Conservation (phyloP, 176 grass and related monocot species). For the Oryza longistaminata region DNA sequence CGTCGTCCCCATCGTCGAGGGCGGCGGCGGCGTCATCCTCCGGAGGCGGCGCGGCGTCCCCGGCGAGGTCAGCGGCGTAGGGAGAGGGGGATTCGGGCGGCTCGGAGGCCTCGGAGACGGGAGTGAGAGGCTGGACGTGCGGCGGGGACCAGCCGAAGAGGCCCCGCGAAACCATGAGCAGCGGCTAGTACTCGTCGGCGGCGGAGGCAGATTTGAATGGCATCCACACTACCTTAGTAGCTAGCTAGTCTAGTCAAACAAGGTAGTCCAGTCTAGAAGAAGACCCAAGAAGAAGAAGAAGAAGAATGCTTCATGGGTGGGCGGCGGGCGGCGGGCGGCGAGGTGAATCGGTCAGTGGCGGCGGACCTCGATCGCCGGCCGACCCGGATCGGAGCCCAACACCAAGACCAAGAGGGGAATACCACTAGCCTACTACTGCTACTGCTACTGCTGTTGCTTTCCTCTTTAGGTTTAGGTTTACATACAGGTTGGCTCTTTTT, state of each 20-base stretch:
- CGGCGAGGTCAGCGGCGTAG: conserved; percentile 61
- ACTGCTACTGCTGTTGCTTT: too few relatives aligned
- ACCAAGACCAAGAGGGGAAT: too few relatives aligned
- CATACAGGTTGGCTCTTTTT: too few relatives aligned
- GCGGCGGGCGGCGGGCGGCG: not conserved
- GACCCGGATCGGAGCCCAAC: not conserved
- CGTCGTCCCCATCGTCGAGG: conserved; percentile 61
- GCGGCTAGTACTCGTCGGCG: not conserved
- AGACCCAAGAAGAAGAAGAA: too few relatives aligned
- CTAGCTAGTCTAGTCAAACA: conserved; percentile 19
- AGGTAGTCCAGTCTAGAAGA: too few relatives aligned
- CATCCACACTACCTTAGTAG: not conserved
- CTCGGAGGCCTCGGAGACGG: conserved; percentile 93
- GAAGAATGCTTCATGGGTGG: too few relatives aligned
- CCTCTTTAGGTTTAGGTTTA: too few relatives aligned
- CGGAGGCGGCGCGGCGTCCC: conserved; percentile 46
- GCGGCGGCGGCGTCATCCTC: conserved; percentile 47
- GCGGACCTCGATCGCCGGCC: not conserved
- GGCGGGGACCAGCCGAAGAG: conserved; percentile 99
- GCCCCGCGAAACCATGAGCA: conserved; percentile 76
- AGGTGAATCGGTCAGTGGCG: not conserved
- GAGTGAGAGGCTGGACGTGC: conserved; percentile 94
- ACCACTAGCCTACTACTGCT: too few relatives aligned
- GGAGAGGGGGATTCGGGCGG: conserved; percentile 95
- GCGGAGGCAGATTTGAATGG: conserved; percentile 43